Percentiles rank a stretch among this genome's conserved stretches.
Conservation (phyloP, 257 asterid genomes). For the Rauvolfia tetraphylla region DNA sequence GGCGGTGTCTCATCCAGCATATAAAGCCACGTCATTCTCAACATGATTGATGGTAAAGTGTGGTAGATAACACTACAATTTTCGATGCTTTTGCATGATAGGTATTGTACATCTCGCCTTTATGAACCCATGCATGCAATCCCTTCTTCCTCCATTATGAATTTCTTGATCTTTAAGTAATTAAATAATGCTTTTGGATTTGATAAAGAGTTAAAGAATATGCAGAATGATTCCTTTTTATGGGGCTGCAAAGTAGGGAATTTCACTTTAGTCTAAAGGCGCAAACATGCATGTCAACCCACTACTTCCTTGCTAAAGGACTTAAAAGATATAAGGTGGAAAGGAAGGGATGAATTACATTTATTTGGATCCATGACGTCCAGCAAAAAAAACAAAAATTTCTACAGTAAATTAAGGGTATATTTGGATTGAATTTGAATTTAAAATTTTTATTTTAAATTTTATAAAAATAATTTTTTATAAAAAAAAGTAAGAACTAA, state of each 20-base stretch:
- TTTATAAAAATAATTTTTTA: too few relatives aligned
- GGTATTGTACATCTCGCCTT: background rate
- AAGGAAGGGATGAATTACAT: background rate
- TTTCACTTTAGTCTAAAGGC: slow-evolving; percentile 20
- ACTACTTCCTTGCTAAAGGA: slow-evolving; percentile 9
- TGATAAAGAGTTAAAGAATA: slow-evolving; percentile 18
- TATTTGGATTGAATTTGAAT: too few relatives aligned
- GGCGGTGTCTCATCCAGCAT: slow-evolving; percentile 3
- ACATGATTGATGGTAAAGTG: slow-evolving; percentile 9
- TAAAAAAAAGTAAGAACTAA: too few relatives aligned
- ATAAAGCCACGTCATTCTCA: background rate
- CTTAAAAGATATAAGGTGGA: background rate
- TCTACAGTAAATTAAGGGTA: too few relatives aligned
- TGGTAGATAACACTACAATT: background rate
- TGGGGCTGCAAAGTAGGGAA: slow-evolving; percentile 15
- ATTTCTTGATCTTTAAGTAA: slow-evolving; percentile 22
- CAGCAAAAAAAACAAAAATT: background rate
- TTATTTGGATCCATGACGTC: background rate
- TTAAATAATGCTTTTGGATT: background rate
- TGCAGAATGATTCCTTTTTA: slow-evolving; percentile 24
- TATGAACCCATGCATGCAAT: background rate
- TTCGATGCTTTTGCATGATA: background rate
- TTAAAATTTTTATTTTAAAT: too few relatives aligned
- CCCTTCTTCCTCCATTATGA: slow-evolving; percentile 1
- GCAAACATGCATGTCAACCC: slow-evolving; percentile 23